phyloP scores from a whole-genome alignment of 1,139 yeast species.

The Meyerozyma carpophila region DNA sequence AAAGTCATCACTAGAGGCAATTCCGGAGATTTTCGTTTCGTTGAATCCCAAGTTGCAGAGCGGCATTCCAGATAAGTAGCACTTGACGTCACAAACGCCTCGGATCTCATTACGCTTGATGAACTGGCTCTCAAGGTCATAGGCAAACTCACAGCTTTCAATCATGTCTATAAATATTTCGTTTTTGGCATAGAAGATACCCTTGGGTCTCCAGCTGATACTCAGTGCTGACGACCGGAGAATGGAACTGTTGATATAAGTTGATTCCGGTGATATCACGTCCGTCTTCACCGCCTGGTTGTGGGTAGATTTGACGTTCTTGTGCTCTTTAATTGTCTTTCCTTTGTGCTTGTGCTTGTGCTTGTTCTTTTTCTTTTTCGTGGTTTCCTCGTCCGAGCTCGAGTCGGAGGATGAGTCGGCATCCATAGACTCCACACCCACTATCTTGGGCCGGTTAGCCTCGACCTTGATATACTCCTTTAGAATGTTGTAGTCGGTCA shows the following conservation, averaged over 20 bases:
- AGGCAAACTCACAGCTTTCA: constrained; percentile 36
- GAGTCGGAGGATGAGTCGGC: constrained; percentile 5
- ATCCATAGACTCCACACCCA: background rate
- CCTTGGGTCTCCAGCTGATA: constrained; percentile 45
- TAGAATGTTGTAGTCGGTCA: constrained; percentile 39
- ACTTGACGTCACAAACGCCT: constrained; percentile 35
- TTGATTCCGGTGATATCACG: constrained; percentile 20
- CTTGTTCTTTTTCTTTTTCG: constrained; percentile 4
- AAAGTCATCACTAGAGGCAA: constrained; percentile 15
- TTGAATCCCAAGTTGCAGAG: constrained; percentile 39
- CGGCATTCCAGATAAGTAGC: constrained; percentile 46
- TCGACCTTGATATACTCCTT: constrained; percentile 42
- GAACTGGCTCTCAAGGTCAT: constrained; percentile 25
- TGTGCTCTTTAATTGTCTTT: constrained; percentile 13
- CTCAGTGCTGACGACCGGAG: constrained; percentile 39
- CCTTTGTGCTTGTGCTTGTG: constrained; percentile 7
- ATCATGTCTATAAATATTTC: constrained; percentile 41
- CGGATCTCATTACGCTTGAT: constrained; percentile 31
- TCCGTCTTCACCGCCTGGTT: constrained; percentile 36
- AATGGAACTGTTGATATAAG: constrained; percentile 54
- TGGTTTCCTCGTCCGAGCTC: constrained; percentile 10
- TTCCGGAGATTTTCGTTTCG: constrained; percentile 28
- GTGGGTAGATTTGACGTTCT: constrained; percentile 30
- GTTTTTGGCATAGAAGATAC: constrained; percentile 42
- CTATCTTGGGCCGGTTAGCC: constrained; percentile 23